phyloP scores from a whole-genome alignment of 1,139 yeast species.

The Kazachstania sp. region DNA sequence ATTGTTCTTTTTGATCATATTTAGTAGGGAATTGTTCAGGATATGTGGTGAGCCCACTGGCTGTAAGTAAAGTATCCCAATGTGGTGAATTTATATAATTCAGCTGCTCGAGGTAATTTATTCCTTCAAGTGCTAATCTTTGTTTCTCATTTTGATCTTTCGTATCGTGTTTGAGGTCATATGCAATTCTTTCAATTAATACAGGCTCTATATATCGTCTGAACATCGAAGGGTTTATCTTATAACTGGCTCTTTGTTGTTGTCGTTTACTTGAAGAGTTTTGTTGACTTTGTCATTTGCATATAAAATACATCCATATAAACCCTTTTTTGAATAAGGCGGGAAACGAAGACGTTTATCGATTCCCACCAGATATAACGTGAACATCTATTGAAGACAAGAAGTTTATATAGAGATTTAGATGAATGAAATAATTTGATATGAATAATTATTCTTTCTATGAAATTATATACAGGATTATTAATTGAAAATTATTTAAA shows the following conservation, averaged over 20 bases:
- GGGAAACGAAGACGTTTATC: no score
- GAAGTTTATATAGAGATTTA: no score
- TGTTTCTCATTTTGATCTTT: constrained; percentile 8
- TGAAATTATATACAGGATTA: not conserved
- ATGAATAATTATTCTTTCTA: no score
- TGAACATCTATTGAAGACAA: no score
- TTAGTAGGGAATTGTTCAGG: not conserved
- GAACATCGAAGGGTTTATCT: not conserved
- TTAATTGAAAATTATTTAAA: not conserved
- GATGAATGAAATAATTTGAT: no score
- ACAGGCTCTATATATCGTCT: constrained; percentile 8
- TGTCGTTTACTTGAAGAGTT: no score
- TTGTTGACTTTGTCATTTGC: no score
- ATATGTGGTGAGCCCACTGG: constrained; percentile 4
- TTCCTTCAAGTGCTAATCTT: constrained; percentile 9
- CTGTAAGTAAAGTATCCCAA: constrained; percentile 9
- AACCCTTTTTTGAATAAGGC: no score
- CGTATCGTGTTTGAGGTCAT: constrained; percentile 7
- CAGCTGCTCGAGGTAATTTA: constrained; percentile 9
- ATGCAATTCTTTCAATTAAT: constrained; percentile 14
- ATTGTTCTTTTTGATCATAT: not conserved
- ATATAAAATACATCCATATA: no score
- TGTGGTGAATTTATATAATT: constrained; percentile 14
- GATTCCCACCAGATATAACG: no score
- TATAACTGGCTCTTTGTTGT: no score